Evolutionary conservation across 2,329 filamentous ascomycete species (phyloP), one percentile per base, ranked within the genome.

Genomic region (Lasiodiplodia sp.): DNA sequence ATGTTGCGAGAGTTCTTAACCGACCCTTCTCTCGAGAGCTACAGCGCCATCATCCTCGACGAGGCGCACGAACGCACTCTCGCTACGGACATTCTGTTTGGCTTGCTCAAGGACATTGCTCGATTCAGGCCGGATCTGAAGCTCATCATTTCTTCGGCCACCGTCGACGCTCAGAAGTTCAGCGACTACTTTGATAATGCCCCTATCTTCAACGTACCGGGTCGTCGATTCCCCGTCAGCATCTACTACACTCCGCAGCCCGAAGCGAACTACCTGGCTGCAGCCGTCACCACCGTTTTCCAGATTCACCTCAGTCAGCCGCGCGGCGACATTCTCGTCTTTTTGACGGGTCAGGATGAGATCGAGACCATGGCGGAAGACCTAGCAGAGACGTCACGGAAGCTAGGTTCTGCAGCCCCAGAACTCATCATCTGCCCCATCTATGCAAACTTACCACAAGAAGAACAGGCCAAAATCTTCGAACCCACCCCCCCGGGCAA

Each of bases 41-140:
- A 98, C 74, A 92, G 92, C 5, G 92, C 91, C 14, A 82, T 99
- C 71, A 97, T 99, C 91, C 95, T 99, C 68, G 96, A 99, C 77
- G 96, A 99, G 78, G 96, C 96, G 0, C 96, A 99, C 86, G 96
- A 99, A 78, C 87, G 96, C 72, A 97, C 93, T 0, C 87, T 98
- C 0, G 89, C 93, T 66, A 97, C 95, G 0, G 96, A 99, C 79
- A 94, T 99, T 68, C 81, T 97, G 8, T 87, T 97, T 69, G 93
- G 92, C 12, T 81, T 99, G 40, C 86, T 97, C 68, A 97, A 97
- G 76, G 95, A 98, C 81, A 86, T 98, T 70, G 90, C 92, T 0
- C 86, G 92, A 70, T 92, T 92, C 65, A 85, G 96, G 52, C 92
- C 91, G 3, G 95, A 98, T 70, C 81, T 99, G 65, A 97, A 95